Evolutionary conservation across 106 monocot genomes (phyloP).

Genomic region (Triglochin maritima): DNA sequence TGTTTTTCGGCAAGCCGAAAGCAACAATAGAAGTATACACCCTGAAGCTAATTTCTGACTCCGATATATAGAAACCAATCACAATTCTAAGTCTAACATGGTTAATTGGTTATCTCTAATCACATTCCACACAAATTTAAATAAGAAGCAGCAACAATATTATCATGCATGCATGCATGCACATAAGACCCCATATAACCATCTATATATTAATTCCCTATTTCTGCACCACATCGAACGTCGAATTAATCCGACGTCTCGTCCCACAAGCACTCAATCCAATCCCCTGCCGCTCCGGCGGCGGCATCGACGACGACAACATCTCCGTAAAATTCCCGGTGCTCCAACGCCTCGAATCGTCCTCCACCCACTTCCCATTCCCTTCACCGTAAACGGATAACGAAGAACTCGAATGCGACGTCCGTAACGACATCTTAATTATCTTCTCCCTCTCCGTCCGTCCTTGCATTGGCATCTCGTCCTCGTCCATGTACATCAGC

Average conservation of each 20-base stretch:
- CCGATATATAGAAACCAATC: too few relatives aligned
- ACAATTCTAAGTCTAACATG: too few relatives aligned
- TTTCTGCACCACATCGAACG: background rate
- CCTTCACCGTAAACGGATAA: background rate
- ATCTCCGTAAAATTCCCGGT: background rate
- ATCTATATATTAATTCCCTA: background rate
- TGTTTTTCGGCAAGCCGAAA: too few relatives aligned
- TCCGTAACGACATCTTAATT: background rate
- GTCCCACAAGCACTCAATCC: background rate
- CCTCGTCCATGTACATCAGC: slow-evolving; percentile 12
- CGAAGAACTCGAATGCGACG: background rate
- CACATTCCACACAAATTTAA: background rate
- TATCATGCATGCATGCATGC: background rate
- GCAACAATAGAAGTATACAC: too few relatives aligned
- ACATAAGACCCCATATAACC: background rate
- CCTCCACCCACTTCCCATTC: background rate
- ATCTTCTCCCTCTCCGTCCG: background rate
- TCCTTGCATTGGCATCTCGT: background rate
- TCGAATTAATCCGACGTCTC: background rate
- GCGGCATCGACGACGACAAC: slow-evolving; percentile 6
- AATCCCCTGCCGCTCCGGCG: background rate
- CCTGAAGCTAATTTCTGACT: too few relatives aligned
- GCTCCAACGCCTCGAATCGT: background rate
- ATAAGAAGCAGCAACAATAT: background rate
- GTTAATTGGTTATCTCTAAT: too few relatives aligned